These are phyloP conservation scores for Alternaria solani DNA, from an alignment of 2,329 filamentous ascomycete species.

Conservation along the genomic window DNA sequence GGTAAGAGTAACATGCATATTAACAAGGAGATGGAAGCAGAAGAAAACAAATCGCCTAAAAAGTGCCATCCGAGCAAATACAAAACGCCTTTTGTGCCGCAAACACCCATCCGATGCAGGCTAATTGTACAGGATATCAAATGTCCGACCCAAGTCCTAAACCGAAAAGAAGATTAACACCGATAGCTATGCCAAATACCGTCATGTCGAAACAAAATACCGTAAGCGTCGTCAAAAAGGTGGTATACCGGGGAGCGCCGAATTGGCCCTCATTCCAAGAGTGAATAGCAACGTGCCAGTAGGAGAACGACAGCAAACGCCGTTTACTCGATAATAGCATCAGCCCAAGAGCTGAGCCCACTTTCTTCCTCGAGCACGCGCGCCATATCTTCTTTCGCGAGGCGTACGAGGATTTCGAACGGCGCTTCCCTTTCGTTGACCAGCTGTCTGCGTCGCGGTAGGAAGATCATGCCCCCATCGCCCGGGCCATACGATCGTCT, in stretches of 20 bases:
- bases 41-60: neutral
- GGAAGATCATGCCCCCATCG: slow-evolving; percentile 48
- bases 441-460: slow-evolving; percentile 38
- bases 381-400: slow-evolving; percentile 46
- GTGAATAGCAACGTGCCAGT: slow-evolving; percentile 11
- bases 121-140: slow-evolving; percentile 50
- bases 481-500: slow-evolving; percentile 39
- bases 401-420: slow-evolving; percentile 46
- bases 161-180: slow-evolving; percentile 24
- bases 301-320: neutral
- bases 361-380: slow-evolving; percentile 38
- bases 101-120: slow-evolving; percentile 12
- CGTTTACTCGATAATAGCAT: slow-evolving; percentile 35
- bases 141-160: slow-evolving; percentile 34
- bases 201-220: slow-evolving; percentile 10
- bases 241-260: slow-evolving; percentile 23
- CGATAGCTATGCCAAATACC: slow-evolving; percentile 28
- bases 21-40: neutral
- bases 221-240: slow-evolving; percentile 21
- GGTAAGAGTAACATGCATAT: neutral
- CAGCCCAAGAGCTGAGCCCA: slow-evolving; percentile 41
- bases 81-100: neutral
- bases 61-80: neutral
- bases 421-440: slow-evolving; percentile 39
- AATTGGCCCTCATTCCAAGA: slow-evolving; percentile 13